Percentiles rank a stretch among this genome's conserved stretches.
Conservation (phyloP, 805 yeast genomes). For the Wickerhamiella kazuoi region DNA sequence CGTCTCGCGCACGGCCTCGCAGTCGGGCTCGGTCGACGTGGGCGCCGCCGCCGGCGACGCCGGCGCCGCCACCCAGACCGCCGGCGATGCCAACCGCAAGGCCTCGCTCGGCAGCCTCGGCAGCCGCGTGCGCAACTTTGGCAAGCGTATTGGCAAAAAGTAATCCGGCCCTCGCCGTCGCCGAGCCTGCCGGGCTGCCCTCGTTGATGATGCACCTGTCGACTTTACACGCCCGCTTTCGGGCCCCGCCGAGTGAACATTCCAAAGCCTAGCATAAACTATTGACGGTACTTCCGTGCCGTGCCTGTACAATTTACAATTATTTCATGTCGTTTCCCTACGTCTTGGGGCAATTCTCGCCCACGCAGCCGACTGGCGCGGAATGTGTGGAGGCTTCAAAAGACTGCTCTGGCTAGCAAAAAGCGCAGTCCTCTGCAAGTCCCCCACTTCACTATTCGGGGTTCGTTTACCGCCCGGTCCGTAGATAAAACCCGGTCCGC, state of each 20-base stretch:
- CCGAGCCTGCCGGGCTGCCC: too few species aligned
- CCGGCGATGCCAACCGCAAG: background rate
- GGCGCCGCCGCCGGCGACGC: background rate
- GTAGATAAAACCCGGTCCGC: background rate
- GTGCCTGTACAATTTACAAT: too few species aligned
- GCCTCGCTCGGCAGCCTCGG: background rate
- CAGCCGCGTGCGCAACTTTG: background rate
- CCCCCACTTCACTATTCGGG: background rate
- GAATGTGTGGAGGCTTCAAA: background rate
- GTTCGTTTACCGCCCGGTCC: background rate
- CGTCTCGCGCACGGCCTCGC: constrained; percentile 1
- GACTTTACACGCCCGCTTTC: too few species aligned
- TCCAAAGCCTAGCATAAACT: too few species aligned
- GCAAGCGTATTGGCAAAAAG: background rate
- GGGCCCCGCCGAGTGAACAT: too few species aligned
- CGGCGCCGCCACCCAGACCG: background rate
- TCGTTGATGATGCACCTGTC: too few species aligned
- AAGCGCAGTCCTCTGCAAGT: background rate
- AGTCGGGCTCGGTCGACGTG: background rate
- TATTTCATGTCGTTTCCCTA: too few species aligned
- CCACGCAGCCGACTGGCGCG: too few species aligned
- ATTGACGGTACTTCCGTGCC: background rate
- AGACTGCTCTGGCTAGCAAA: background rate
- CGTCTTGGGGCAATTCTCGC: too few species aligned
- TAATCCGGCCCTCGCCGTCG: too few species aligned